Evolutionary conservation across 1,139 yeast genomes (phyloP), one percentile per base, ranked within the genome.

Genomic region (Diutina sp.): DNA sequence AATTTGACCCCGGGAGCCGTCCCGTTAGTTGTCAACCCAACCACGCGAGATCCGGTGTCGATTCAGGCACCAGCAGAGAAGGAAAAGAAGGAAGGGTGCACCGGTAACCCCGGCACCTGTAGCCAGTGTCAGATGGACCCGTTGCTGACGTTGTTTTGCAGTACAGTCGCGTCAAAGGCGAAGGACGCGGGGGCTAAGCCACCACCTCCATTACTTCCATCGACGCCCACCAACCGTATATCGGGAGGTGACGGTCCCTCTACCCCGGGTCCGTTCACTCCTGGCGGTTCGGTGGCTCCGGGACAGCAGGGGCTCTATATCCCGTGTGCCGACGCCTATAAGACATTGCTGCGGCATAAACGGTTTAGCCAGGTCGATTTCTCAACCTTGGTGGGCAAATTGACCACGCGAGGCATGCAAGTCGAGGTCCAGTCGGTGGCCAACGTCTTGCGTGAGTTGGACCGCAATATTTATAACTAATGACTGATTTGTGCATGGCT

Each of bases 41-140:
- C 51, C 9, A 47, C 51, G 4, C 29, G 51, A 28, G 21, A 47
- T 30, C 51, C 51, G 8, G 51, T 47, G 14, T 30, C 35, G 1
- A 9, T 28, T 28, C 50, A 6, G 16, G 8, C 30, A 8, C 18
- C 14, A n/a, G 38, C 29, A 1, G 50, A 46, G 3, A 54, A 58
- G 18, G 60, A 64, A 56, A 58, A 58, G 35, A 60, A 62, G 4
- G 66, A 69, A 12, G 86, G 82, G n/a, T 88, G 95, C 68, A 85
- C 93, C 0, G 96, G 95, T 0, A 82, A 87, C 64, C 96, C 97
- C 16, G 97, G 96, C 6, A 83, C 90, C 7, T 90, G 97, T 68
- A 71, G 72, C 25, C 95, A 87, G 69, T 90, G 97, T 69, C 95
- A 85, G 65, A 69, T 76, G 58, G 96, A 90, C 67, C 96, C 96